Evolutionary conservation across 1,284 basidiomycete species (phyloP), one percentile per base, ranked within the genome.

Genomic region (Neonothopanus nambi): DNA sequence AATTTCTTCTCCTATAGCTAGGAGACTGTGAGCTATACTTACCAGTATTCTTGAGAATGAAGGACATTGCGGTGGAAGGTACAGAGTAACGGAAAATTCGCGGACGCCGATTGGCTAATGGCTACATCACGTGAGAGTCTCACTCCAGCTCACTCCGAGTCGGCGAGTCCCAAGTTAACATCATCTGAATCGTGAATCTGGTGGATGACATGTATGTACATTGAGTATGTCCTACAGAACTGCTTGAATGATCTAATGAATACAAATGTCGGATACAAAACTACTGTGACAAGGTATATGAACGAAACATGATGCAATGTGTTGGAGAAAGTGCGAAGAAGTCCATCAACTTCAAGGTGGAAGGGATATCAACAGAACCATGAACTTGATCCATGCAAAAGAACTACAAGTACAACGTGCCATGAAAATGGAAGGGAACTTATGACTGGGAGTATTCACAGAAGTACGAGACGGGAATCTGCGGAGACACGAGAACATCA

Each of bases 41-140:
- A 82, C 82, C 73, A 69, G 77, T 70, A 58, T 74, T 66, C 65
- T 72, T 78, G 56, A 83, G 65, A 36, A 74, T 64, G 65, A 81
- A 72, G 61, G 81, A 79, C 81, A 85, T 85, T 61, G 57, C 61
- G 59, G 62, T 57, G 52, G 59, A 54, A 59, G 53, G 60, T 54
- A 37, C 59, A 56, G 55, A 51, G 33, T 24, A 42, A 56, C 38
- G 44, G 49, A 46, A 24, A 56, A 56, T 59, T 49, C 20, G 18
- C 23, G 28, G 20, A 5, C 50, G 50, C 52, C 56, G 56, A 59
- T 59, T 59, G 58, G 56, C 39, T 40, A 33, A 26, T 5, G 17
- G 3, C 3, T 5, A 9, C 1, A 28, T 37, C 41, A 54, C 48
- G 36, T 51, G 42, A n/a, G n/a, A n/a, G n/a, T 18, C 11, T 11